Evolutionary conservation across 768 basidiomycete species (phyloP).

Genomic region (Coprinopsis cinerea): DNA sequence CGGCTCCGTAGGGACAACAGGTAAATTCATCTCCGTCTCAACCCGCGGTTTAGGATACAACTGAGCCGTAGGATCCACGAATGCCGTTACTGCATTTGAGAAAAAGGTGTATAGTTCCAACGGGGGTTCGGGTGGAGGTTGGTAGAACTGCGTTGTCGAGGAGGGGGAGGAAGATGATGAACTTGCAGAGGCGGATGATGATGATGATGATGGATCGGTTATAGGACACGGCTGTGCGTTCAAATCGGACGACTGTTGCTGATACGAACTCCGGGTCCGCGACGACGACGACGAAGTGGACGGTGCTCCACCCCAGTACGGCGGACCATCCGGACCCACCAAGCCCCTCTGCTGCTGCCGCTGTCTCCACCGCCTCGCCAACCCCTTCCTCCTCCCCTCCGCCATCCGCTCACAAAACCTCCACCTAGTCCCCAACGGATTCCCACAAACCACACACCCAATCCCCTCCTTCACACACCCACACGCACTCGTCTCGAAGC

Average conservation of each 20-base stretch:
- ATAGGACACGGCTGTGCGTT: background rate
- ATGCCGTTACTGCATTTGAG: constrained; percentile 4
- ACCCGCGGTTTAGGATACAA: no score
- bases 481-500: constrained; percentile 50
- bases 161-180: background rate
- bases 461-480: constrained; percentile 66
- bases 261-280: no score
- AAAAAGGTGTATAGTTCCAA: constrained; percentile 11
- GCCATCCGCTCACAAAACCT: constrained; percentile 12
- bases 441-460: constrained; percentile 50
- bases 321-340: constrained; percentile 1
- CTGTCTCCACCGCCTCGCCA: background rate
- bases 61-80: constrained; percentile 1
- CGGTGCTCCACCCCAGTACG: constrained; percentile 1
- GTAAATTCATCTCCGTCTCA: no score
- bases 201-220: background rate
- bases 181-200: background rate
- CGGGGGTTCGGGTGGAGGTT: background rate
- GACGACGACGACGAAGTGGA: background rate
- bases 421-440: constrained; percentile 25
- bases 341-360: background rate
- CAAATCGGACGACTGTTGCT: background rate
- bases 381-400: constrained; percentile 3
- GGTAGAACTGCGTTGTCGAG: background rate
- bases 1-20: constrained; percentile 1